Conservation (phyloP, 2,329 filamentous ascomycete species). For the Penicillium janthinellum region DNA sequence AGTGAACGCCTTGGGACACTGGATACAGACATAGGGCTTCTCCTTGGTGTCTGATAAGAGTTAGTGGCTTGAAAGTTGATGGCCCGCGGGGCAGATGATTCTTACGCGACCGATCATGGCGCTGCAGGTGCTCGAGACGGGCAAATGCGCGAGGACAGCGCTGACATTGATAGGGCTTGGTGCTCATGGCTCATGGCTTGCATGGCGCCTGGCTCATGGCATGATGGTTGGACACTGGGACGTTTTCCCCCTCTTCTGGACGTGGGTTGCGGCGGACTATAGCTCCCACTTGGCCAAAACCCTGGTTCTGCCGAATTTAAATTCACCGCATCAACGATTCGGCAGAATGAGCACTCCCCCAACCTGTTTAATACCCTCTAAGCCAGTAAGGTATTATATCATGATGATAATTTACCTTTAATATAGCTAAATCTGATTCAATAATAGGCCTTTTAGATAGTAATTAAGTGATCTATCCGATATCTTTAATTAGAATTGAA, state of each 20-base stretch:
- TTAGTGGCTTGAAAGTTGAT: constrained; percentile 8
- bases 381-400: too few relatives aligned
- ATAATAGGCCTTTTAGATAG: too few relatives aligned
- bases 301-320: too few relatives aligned
- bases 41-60: constrained; percentile 37
- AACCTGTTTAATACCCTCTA: too few relatives aligned
- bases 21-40: constrained; percentile 34
- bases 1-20: constrained; percentile 39
- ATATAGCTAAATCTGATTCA: too few relatives aligned
- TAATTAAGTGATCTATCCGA: too few relatives aligned
- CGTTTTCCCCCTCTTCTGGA: neutral
- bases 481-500: too few relatives aligned
- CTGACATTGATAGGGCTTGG: constrained; percentile 33
- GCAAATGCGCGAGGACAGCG: constrained; percentile 36
- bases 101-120: constrained; percentile 40
- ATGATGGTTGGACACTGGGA: neutral
- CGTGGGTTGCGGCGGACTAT: neutral
- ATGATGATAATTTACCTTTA: too few relatives aligned
- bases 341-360: too few relatives aligned
- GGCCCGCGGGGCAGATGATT: neutral
- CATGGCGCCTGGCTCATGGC: constrained; percentile 8
- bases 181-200: constrained; percentile 6
- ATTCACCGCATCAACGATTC: too few relatives aligned
- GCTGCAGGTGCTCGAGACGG: constrained; percentile 39
- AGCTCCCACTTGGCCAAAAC: too few relatives aligned